Evolutionary conservation across 148 eudicot species (phyloP).

Genomic region (Tetragonia tetragonoides): DNA sequence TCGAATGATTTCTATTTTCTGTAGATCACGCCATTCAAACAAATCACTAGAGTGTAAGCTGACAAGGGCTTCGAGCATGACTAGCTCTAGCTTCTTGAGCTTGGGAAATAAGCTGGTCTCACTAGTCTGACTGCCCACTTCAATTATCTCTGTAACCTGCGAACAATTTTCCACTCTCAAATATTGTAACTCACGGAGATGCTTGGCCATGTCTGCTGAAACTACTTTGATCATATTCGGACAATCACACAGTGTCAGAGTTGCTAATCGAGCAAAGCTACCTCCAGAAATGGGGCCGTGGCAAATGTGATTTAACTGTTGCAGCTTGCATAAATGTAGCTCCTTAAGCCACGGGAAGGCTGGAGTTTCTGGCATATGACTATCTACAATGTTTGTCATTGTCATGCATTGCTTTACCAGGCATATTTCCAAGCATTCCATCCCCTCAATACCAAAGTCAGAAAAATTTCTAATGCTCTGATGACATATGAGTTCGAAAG

Average conservation of each 20-base stretch:
- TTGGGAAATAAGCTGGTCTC: background rate
- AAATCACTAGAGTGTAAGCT: conserved; percentile 7
- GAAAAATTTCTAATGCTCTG: conserved; percentile 13
- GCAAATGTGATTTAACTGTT: conserved; percentile 4
- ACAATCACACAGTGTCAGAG: conserved; percentile 20
- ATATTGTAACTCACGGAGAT: conserved; percentile 15
- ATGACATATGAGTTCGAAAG: conserved; percentile 30
- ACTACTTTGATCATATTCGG: conserved; percentile 12
- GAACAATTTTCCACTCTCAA: conserved; percentile 26
- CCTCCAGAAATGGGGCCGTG: background rate
- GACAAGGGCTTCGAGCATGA: conserved; percentile 11
- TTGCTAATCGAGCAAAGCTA: conserved; percentile 21
- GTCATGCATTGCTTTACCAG: conserved; percentile 15
- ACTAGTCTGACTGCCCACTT: background rate
- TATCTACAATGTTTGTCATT: conserved; percentile 6
- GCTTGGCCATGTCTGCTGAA: conserved; percentile 6
- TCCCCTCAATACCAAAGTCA: conserved; percentile 22
- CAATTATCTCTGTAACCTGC: conserved; percentile 19
- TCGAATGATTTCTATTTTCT: conserved; percentile 8
- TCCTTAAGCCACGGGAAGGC: conserved; percentile 20
- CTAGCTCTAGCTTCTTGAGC: conserved; percentile 13
- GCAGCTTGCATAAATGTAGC: conserved; percentile 17
- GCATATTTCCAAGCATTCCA: conserved; percentile 28
- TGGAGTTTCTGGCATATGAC: background rate
- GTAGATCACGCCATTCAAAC: conserved; percentile 14